Base-by-base conservation (phyloP, 805 yeast genomes). In the Schwanniomyces pseudopolymorphus region DNA sequence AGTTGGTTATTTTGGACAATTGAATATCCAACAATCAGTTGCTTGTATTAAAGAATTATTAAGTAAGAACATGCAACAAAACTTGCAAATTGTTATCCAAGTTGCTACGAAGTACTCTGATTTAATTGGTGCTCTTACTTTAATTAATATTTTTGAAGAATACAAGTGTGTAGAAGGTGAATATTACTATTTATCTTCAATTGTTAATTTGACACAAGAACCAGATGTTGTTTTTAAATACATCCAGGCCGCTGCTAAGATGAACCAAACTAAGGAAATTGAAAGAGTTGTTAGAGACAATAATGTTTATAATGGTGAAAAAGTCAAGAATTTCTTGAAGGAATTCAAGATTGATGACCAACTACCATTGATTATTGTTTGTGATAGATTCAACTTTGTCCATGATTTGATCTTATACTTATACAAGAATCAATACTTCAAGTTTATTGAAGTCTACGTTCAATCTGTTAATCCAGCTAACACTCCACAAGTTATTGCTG, bases 71-170 rank as follows among this genome's bases (percentile, higher is more conserved):
- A 72, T 87, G 61, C 87, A 87, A 51, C 96, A 84, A 67, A 92
- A 92, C 72, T 74, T 94, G 61, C 98, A 91, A 70, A 87, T 87
- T 51, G 94, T 88, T 25, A 90, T 92, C 51, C 99, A 94, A 74
- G 96, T 94, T 49, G 96, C 98, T 17, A 90, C 97, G 48, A 94
- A 91, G 69, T 94, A 87, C 71, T 89, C 97, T 37, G 99, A 94
- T 53, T 79, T 92, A 59, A 83, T 94, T 57, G 98, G 98, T 21
- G 81, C 97, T 4, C 74, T 81, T 53, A 81, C 85, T 53, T 77
- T 94, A 66, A 88, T 94, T 69, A 87, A 89, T 67, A 70, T 94
- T 49, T 94, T 94, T 67, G 99, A 94, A 71, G 96, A 91, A 50
- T 89, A 83, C 78, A 87, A 87, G 70, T 87, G 96, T 47, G 79